Conservation (phyloP, 495 filamentous ascomycete genomes). For the Penicillium macrosclerotiorum region DNA sequence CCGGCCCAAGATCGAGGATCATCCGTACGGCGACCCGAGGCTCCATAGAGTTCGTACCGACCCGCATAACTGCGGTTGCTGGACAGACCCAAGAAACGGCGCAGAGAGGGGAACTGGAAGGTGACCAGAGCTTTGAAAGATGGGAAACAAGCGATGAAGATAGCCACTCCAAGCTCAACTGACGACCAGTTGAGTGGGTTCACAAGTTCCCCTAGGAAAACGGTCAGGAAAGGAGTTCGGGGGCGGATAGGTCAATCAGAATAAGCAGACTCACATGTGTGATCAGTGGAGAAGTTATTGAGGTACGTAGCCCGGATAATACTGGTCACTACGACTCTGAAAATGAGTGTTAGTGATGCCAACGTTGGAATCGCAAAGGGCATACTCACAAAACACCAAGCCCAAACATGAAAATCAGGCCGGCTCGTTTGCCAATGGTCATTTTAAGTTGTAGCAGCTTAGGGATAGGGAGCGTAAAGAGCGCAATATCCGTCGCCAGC, state of each 20-base stretch:
- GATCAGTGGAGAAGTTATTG: conserved; percentile 10
- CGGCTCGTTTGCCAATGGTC: conserved; percentile 16
- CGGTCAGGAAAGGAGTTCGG: no score
- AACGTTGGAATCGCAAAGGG: neutral
- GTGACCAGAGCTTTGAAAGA: conserved; percentile 15
- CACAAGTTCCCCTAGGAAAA: conserved; percentile 4
- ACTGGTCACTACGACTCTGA: conserved; percentile 9
- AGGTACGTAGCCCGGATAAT: conserved; percentile 14
- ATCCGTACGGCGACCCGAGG: neutral
- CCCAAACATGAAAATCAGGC: conserved; percentile 27
- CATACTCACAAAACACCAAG: conserved; percentile 32
- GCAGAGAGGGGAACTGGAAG: conserved; percentile 7
- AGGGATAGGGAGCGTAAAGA: conserved; percentile 27
- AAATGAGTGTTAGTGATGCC: neutral
- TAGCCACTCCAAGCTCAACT: conserved; percentile 7
- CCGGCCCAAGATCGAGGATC: conserved; percentile 3
- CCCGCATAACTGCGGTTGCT: neutral
- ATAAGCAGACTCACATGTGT: conserved; percentile 7
- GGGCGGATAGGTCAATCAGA: no score
- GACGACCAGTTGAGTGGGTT: conserved; percentile 13
- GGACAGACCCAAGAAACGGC: neutral
- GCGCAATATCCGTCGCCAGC: conserved; percentile 25
- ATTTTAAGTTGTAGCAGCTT: conserved; percentile 25
- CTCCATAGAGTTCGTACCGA: neutral
- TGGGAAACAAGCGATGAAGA: conserved; percentile 11